Evolutionary conservation across 768 basidiomycete species (phyloP).

Genomic region (Antrodiella citrinella): DNA sequence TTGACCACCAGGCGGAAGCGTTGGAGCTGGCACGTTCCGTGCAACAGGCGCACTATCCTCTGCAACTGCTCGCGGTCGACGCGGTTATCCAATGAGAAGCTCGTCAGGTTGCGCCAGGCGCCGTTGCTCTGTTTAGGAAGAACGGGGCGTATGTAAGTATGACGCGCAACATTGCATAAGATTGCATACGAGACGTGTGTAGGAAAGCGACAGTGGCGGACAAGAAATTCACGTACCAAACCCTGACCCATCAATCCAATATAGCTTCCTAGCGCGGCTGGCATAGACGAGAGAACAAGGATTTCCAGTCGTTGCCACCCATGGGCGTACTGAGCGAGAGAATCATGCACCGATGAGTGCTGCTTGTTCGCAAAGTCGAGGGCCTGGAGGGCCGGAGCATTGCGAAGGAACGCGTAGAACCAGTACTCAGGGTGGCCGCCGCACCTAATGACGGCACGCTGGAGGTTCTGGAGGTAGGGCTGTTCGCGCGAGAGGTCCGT

Average conservation of each 20-base stretch:
- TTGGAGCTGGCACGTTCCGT: not conserved
- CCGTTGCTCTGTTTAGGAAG: not conserved
- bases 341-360: not conserved
- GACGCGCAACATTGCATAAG: too few relatives aligned
- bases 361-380: not conserved
- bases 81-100: not conserved
- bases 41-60: not conserved
- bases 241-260: not conserved
- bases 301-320: not conserved
- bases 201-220: not conserved
- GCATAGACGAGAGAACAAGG: not conserved
- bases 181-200: too few relatives aligned
- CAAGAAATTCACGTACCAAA: not conserved
- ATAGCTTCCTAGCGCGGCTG: not conserved
- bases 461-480: not conserved
- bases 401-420: not conserved
- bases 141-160: not conserved
- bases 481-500: too few relatives aligned
- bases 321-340: not conserved
- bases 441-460: not conserved
- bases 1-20: slow-evolving; percentile 6
- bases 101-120: not conserved
- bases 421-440: not conserved
- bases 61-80: not conserved
- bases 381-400: not conserved